Evolutionary conservation across 2,329 filamentous ascomycete genomes (phyloP).

Genomic region (Chaetomium strumarium): DNA sequence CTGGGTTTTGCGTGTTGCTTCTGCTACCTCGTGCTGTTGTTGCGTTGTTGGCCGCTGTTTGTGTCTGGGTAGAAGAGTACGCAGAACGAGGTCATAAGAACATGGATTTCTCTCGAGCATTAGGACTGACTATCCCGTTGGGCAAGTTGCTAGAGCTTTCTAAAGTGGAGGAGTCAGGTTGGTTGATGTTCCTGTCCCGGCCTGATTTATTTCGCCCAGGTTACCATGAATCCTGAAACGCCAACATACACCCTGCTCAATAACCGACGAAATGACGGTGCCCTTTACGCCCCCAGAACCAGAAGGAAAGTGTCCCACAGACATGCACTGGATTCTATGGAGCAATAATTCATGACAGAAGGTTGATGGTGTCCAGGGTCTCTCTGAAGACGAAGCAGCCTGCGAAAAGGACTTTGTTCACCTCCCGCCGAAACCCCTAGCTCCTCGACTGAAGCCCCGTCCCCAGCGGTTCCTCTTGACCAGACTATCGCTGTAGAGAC

Average conservation of each 20-base stretch:
- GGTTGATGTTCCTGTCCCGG: too few species aligned
- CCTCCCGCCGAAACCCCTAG: not conserved
- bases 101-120: too few species aligned
- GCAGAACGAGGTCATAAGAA: too few species aligned
- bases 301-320: not conserved
- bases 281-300: not conserved
- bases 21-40: too few species aligned
- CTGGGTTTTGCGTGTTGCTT: too few species aligned
- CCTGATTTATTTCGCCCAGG: not conserved
- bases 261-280: not conserved
- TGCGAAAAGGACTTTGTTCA: not conserved
- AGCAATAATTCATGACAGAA: not conserved
- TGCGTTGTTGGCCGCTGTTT: too few species aligned
- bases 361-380: not conserved
- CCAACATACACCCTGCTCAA: not conserved
- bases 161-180: too few species aligned
- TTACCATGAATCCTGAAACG: not conserved
- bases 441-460: constrained; percentile 14
- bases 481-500: constrained; percentile 47
- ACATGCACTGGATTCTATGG: not conserved
- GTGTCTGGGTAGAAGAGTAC: too few species aligned
- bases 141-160: too few species aligned
- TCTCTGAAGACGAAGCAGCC: not conserved
- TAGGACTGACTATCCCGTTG: too few species aligned
- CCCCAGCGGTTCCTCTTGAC: constrained; percentile 29